Conservation (phyloP, 805 yeast species). For the Yarrowia osloensis region DNA sequence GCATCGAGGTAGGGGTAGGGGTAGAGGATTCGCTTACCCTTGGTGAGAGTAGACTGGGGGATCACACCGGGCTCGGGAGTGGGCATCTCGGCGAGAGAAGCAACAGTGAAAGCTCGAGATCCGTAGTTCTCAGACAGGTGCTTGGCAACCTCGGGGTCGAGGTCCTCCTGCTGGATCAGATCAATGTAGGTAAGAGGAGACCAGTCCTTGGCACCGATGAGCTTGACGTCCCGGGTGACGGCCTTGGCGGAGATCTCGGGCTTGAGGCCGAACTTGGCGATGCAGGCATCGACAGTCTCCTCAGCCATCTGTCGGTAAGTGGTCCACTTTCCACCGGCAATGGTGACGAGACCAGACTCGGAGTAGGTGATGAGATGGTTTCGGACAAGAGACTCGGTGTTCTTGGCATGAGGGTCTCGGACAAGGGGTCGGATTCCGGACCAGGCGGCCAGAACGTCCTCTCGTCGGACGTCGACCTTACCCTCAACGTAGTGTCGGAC, state of each 20-base stretch:
- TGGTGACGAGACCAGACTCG: conserved; percentile 76
- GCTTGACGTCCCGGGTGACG: conserved; percentile 52
- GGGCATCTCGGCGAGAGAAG: conserved; percentile 52
- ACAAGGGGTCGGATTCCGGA: conserved; percentile 95
- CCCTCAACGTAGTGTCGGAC: conserved; percentile 76
- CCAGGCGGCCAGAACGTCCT: conserved; percentile 94
- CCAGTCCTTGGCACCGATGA: conserved; percentile 83
- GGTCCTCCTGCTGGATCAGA: conserved; percentile 72
- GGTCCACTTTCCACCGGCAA: conserved; percentile 98
- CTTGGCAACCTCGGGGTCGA: conserved; percentile 72
- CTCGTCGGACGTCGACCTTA: conserved; percentile 83
- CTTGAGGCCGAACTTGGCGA: conserved; percentile 50
- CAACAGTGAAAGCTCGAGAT: conserved; percentile 69
- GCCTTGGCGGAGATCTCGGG: conserved; percentile 43
- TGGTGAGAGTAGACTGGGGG: conserved; percentile 35
- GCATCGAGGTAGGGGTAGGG: conserved; percentile 86
- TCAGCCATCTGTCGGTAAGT: conserved; percentile 97
- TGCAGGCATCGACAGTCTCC: conserved; percentile 79
- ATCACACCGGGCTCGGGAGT: conserved; percentile 39
- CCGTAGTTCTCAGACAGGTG: conserved; percentile 89
- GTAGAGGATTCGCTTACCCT: conserved; percentile 47
- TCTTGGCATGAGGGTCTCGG: conserved; percentile 59
- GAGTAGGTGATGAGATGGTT: conserved; percentile 78
- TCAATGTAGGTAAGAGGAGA: conserved; percentile 72
- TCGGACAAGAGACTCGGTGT: conserved; percentile 89